These are phyloP conservation scores for Colletotrichum sp. DNA, from an alignment of 2,329 filamentous ascomycete species.

Conservation along the genomic window DNA sequence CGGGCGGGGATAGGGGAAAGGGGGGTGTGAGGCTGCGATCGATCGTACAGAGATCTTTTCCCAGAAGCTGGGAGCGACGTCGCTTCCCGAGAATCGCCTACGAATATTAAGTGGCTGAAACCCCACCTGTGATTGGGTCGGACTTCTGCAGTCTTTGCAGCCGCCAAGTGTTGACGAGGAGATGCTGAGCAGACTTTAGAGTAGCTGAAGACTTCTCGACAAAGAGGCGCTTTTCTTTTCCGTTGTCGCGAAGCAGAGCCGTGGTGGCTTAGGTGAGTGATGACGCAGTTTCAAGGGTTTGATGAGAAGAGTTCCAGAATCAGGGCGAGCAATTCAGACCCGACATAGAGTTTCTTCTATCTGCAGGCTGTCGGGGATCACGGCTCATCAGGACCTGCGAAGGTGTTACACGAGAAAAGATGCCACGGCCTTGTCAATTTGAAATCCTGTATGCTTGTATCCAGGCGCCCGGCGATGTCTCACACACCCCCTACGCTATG, in stretches of 20 bases:
- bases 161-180: too few relatives aligned
- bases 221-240: neutral
- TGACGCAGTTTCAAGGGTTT: neutral
- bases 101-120: constrained; percentile 15
- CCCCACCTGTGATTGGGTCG: neutral
- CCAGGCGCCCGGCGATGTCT: neutral
- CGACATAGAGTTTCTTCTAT: neutral
- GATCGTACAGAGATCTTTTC: constrained; percentile 5
- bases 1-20: neutral
- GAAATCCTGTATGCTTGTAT: neutral
- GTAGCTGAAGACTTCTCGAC: neutral
- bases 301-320: neutral
- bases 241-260: neutral
- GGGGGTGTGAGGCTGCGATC: neutral
- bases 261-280: neutral
- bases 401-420: neutral
- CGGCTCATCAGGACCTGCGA: neutral
- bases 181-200: neutral
- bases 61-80: neutral
- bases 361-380: neutral
- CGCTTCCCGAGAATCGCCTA: constrained; percentile 12
- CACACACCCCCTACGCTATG: neutral
- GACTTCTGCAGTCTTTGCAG: neutral
- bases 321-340: neutral
- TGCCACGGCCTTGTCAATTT: neutral